Base-by-base conservation (phyloP, 352 stramenopile species). In the Phytopythium delawarense region DNA sequence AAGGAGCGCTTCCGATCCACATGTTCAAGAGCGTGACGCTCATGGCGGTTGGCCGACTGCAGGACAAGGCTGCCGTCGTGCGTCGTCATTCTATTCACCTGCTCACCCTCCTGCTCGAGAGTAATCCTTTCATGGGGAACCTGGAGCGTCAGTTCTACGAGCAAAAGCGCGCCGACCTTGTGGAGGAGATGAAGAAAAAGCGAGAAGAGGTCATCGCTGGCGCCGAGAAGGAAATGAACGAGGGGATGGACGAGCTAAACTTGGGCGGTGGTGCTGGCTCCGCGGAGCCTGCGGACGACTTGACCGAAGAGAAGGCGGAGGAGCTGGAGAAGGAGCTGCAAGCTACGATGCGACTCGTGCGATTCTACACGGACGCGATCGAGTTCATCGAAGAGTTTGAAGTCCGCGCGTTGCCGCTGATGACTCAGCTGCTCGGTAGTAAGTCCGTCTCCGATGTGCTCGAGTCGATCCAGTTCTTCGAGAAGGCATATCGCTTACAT, bases 21-120 rank as follows among this genome's bases (percentile, higher is more conserved):
- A 85, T 81, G 49, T 78, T 98, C 16, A 89, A 85, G 59, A 76
- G 64, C n/a, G 72, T 89, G 21, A 87, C 76, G n/a, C 80, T 90
- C 2, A 88, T 97, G 62, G 90, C 74, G 11, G 81, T 91, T 13
- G 78, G 96, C 55, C 80, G 96, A 2, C 67, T 99, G 37, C 80
- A 96, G 45, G 96, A 99, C 71, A 98, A 98, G 69, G 96, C 91
- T 39, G 91, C 94, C 1, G 85, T 98, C 20, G 95, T 98, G 54
- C 79, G 96, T 25, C 91, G 94, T 49, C 87, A 96, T 35, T 90
- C 75, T 18, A 81, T 93, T 49, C 64, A 94, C 67, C 70, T 98
- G 35, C 71, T 98, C 6, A 97, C 84, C n/a, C 64, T 83, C 20
- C 54, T 98, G 39, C 65, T 99, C 7, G 89, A 98, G 68, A 96